A percentile compares a stretch with the other conserved stretches of the same genome.
Conservation (phyloP, 768 basidiomycete species). For the Sarcodon aspratus region DNA sequence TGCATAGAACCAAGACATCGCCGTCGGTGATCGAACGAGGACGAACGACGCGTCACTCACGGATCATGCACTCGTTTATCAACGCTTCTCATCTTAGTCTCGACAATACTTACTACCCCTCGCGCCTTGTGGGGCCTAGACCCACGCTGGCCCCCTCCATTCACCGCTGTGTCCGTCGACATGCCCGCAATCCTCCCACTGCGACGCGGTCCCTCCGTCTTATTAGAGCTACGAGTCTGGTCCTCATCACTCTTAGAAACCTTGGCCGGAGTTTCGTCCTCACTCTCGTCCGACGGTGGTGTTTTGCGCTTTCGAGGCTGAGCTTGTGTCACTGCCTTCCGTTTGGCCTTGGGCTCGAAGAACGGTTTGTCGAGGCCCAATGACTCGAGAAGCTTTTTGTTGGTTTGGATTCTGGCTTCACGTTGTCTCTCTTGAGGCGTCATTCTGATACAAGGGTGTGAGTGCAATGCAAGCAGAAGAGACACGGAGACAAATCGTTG, state of each 20-base stretch:
- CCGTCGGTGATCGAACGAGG: neutral
- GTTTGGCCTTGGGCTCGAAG: neutral
- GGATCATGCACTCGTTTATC: constrained; percentile 31
- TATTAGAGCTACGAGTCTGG: neutral
- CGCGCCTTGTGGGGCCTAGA: constrained; percentile 6
- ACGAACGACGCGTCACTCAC: constrained; percentile 24
- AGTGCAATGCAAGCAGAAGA: too few species aligned
- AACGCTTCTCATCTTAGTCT: constrained; percentile 13
- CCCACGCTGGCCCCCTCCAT: constrained; percentile 11
- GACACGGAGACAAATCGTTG: too few species aligned
- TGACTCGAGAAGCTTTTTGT: neutral
- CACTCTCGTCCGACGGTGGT: neutral
- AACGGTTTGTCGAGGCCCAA: neutral
- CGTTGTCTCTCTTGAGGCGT: neutral
- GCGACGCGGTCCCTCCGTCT: constrained; percentile 34
- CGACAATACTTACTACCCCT: constrained; percentile 11
- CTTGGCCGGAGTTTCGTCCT: neutral
- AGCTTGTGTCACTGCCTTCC: neutral
- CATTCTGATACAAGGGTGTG: neutral
- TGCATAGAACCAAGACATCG: constrained; percentile 14
- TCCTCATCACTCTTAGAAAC: neutral
- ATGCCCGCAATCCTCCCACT: constrained; percentile 59
- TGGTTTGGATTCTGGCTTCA: neutral
- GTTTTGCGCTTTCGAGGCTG: neutral
- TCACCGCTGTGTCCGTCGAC: constrained; percentile 38